Conservation (phyloP, 2,329 filamentous ascomycete species). For the Phyllosticta citribraziliensis region DNA sequence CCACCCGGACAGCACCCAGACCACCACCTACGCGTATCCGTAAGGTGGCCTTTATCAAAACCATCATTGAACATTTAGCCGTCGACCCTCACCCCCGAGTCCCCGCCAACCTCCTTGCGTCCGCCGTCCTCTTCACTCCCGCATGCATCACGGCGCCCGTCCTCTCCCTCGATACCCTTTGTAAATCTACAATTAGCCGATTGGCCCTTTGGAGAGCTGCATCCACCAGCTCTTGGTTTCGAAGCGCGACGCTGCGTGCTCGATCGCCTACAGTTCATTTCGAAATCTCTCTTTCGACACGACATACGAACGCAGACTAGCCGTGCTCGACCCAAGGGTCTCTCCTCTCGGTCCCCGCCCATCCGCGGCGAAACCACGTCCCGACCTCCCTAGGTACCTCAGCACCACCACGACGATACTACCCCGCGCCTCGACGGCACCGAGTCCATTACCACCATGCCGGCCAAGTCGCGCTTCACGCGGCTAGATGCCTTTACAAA, state of each 20-base stretch:
- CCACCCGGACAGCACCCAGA: too few relatives aligned
- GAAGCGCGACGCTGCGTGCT: not conserved
- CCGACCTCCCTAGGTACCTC: not conserved
- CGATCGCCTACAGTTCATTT: not conserved
- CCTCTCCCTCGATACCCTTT: not conserved
- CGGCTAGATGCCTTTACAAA: constrained; percentile 98
- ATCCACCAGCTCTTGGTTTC: not conserved
- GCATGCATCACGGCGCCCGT: not conserved
- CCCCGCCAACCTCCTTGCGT: not conserved
- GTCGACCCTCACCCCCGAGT: not conserved
- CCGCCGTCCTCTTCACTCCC: not conserved
- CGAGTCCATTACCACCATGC: constrained; percentile 48
- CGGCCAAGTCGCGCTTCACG: constrained; percentile 86
- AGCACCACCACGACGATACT: not conserved
- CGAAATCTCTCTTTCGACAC: not conserved
- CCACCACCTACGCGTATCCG: not conserved
- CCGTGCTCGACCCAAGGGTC: not conserved
- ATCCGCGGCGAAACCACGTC: not conserved
- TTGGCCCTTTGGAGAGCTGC: not conserved
- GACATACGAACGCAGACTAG: not conserved
- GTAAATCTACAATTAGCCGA: not conserved
- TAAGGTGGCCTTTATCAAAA: not conserved
- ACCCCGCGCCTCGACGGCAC: not conserved
- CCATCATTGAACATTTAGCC: not conserved
- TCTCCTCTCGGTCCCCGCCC: not conserved